Percentiles rank a stretch among this genome's conserved stretches.
These are phyloP conservation scores for Coprinopsis cinerea DNA, from an alignment of 768 basidiomycete species.

Conservation along the genomic window DNA sequence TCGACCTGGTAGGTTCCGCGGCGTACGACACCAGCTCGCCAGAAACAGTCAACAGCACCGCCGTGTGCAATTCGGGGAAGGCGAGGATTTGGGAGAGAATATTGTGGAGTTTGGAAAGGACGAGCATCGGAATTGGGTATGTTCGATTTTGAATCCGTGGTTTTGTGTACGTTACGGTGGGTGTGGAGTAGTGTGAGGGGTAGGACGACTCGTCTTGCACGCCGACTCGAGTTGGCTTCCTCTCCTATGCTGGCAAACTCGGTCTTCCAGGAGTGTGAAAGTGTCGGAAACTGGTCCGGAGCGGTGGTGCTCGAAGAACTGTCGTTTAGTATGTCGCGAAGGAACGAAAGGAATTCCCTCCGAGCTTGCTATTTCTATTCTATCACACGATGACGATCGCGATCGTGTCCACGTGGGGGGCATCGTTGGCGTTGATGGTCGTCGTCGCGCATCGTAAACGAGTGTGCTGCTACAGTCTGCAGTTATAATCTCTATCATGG, in stretches of 20 bases:
- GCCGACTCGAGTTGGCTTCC: too few species aligned
- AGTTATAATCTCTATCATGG: too few species aligned
- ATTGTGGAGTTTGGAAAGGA: conserved; percentile 60
- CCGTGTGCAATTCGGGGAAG: conserved; percentile 61
- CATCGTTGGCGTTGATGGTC: too few species aligned
- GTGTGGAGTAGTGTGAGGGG: too few species aligned
- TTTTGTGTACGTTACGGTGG: too few species aligned
- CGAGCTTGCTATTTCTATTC: too few species aligned
- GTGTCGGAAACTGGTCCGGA: not conserved
- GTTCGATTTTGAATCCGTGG: too few species aligned
- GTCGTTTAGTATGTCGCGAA: conserved; percentile 5
- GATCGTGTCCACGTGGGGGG: conserved; percentile 1
- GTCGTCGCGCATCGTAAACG: too few species aligned
- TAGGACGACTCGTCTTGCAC: too few species aligned
- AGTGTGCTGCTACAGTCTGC: too few species aligned
- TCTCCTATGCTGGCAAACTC: too few species aligned
- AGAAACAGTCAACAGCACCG: conserved; percentile 63
- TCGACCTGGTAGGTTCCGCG: conserved; percentile 46
- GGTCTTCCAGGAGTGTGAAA: not conserved
- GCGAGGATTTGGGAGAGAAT: conserved; percentile 59
- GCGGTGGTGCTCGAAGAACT: not conserved
- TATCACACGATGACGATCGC: conserved; percentile 10
- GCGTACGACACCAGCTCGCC: conserved; percentile 70
- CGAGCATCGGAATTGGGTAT: too few species aligned
- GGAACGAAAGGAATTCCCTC: not conserved